A percentile compares a stretch with the other conserved stretches of the same genome.
These are phyloP conservation scores for Periconia sp. DNA, from an alignment of 2,329 filamentous ascomycete species.

Conservation along the genomic window DNA sequence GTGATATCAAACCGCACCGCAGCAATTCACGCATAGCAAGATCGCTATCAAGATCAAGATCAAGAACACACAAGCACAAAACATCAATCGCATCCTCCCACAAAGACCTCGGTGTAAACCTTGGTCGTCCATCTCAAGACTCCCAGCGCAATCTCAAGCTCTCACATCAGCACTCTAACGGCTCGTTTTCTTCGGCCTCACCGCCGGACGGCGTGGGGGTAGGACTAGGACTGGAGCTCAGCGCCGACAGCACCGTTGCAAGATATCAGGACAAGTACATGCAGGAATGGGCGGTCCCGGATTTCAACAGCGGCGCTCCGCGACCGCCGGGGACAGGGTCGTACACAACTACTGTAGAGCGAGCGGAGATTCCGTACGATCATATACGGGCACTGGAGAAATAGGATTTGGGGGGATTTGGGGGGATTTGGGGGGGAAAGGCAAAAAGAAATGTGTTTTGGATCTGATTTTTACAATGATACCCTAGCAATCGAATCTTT, in stretches of 20 bases:
- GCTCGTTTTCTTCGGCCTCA: constrained; percentile 4
- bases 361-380: constrained; percentile 24
- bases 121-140: constrained; percentile 26
- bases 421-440: too few species aligned
- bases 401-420: too few species aligned
- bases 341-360: constrained; percentile 21
- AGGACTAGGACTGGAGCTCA: neutral
- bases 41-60: neutral
- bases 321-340: neutral
- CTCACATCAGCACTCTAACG: constrained; percentile 5
- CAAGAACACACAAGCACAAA: constrained; percentile 14
- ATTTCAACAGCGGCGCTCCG: constrained; percentile 13
- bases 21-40: constrained; percentile 4
- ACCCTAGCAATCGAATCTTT: too few species aligned
- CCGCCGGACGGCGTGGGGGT: neutral
- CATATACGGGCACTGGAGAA: constrained; percentile 20
- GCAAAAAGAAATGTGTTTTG: too few species aligned
- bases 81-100: constrained; percentile 17
- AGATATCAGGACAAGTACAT: constrained; percentile 21
- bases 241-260: constrained; percentile 3
- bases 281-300: constrained; percentile 20
- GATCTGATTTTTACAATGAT: too few species aligned
- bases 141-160: constrained; percentile 30
- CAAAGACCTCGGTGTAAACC: constrained; percentile 16
- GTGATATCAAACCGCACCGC: constrained; percentile 6